phyloP scores from a whole-genome alignment of 805 yeast genomes.

The Pichia rugopelliculosa region DNA sequence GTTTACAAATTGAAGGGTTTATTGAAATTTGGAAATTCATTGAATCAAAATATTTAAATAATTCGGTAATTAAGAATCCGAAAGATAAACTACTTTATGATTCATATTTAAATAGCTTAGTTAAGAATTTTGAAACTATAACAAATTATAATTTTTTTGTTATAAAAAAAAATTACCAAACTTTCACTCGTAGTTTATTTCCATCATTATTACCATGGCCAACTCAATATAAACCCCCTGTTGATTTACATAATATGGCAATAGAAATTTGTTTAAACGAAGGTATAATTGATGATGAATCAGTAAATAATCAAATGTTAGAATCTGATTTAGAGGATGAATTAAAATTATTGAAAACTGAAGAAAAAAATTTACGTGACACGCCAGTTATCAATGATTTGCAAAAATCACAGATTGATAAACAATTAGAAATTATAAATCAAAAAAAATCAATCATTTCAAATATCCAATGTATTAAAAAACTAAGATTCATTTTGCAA shows the following conservation, averaged over 20 bases:
- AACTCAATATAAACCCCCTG: conserved; percentile 64
- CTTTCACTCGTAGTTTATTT: conserved; percentile 50
- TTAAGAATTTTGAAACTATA: not conserved
- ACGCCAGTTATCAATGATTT: conserved; percentile 25
- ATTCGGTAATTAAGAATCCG: not conserved
- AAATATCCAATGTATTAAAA: conserved; percentile 25
- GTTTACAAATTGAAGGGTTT: conserved; percentile 3
- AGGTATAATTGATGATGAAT: conserved; percentile 29
- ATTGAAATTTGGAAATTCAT: conserved; percentile 3
- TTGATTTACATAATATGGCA: conserved; percentile 33
- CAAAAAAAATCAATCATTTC: conserved; percentile 23
- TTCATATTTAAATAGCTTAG: not conserved
- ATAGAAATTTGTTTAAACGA: conserved; percentile 23
- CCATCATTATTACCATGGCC: conserved; percentile 57
- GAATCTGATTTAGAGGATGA: conserved; percentile 9
- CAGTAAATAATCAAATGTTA: conserved; percentile 17
- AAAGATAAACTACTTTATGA: not conserved
- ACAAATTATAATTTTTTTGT: conserved; percentile 47
- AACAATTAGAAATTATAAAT: conserved; percentile 18
- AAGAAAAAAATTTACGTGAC: conserved; percentile 19
- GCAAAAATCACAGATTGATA: conserved; percentile 21
- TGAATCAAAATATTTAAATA: not conserved
- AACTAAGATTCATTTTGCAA: conserved; percentile 16
- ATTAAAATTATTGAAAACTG: conserved; percentile 19
- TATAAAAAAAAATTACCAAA: conserved; percentile 51